phyloP scores from a whole-genome alignment of 768 basidiomycete species.

The Boletus rufocinnamomeus region DNA sequence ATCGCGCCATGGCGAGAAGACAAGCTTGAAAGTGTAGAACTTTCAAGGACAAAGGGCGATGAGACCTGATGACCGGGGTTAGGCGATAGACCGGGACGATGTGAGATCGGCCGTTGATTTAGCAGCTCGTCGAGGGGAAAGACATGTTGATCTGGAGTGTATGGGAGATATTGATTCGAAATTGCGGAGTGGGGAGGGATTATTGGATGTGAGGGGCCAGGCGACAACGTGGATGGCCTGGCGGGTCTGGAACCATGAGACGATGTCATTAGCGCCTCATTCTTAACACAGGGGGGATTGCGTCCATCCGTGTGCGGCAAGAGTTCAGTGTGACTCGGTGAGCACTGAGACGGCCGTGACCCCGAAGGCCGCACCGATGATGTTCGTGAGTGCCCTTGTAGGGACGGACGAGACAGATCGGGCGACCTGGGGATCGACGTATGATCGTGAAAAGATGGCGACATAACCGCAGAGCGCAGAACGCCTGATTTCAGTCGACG shows the following conservation, averaged over 20 bases:
- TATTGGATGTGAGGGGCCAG: slow-evolving; percentile 33
- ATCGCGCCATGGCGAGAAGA: slow-evolving; percentile 57
- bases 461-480: slow-evolving; percentile 20
- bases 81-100: slow-evolving; percentile 39
- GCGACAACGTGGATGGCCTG: slow-evolving; percentile 57
- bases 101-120: slow-evolving; percentile 49
- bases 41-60: slow-evolving; percentile 47
- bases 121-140: slow-evolving; percentile 37
- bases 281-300: slow-evolving; percentile 34
- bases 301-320: slow-evolving; percentile 25
- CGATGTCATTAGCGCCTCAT: slow-evolving; percentile 46
- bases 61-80: slow-evolving; percentile 43
- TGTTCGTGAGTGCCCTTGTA: slow-evolving; percentile 32
- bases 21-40: slow-evolving; percentile 53
- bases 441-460: slow-evolving; percentile 8
- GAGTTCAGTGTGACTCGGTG: slow-evolving; percentile 25
- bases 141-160: slow-evolving; percentile 47
- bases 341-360: slow-evolving; percentile 24
- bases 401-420: slow-evolving; percentile 37
- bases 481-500: slow-evolving; percentile 29
- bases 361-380: slow-evolving; percentile 29
- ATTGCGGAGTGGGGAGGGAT: slow-evolving; percentile 45
- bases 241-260: slow-evolving; percentile 52
- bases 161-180: slow-evolving; percentile 44
- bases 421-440: slow-evolving; percentile 31